Evolutionary conservation across 2,329 filamentous ascomycete species (phyloP).

Genomic region (Fusarium nurragi): DNA sequence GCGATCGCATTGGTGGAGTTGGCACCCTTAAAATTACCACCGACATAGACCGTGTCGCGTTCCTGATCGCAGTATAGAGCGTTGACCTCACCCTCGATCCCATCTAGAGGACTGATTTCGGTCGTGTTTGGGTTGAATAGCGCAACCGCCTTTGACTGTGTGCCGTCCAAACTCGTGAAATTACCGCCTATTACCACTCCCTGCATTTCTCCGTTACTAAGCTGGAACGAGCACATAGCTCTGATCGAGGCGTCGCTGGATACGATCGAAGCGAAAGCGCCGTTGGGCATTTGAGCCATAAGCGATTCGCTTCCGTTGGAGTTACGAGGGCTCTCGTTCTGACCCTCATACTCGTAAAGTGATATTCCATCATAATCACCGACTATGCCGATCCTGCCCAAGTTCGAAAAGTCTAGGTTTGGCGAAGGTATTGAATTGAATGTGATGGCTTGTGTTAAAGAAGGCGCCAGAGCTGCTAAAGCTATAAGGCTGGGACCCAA

Average conservation of each 20-base stretch:
- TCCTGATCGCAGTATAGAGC: slow-evolving; percentile 83
- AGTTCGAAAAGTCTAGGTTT: slow-evolving; percentile 78
- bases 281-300: slow-evolving; percentile 84
- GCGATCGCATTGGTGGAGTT: slow-evolving; percentile 92
- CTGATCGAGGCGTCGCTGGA: slow-evolving; percentile 85
- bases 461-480: slow-evolving; percentile 54
- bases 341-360: slow-evolving; percentile 84
- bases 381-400: slow-evolving; percentile 85
- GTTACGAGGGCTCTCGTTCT: slow-evolving; percentile 73
- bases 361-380: slow-evolving; percentile 94
- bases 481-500: slow-evolving; percentile 49
- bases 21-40: slow-evolving; percentile 81
- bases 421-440: slow-evolving; percentile 72
- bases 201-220: slow-evolving; percentile 71
- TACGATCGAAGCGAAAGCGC: slow-evolving; percentile 78
- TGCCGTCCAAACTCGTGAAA: slow-evolving; percentile 87
- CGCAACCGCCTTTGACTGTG: slow-evolving; percentile 80
- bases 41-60: slow-evolving; percentile 85
- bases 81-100: slow-evolving; percentile 83
- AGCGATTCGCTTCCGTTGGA: slow-evolving; percentile 85
- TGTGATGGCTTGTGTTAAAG: slow-evolving; percentile 60
- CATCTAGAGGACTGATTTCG: slow-evolving; percentile 76
- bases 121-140: slow-evolving; percentile 80
- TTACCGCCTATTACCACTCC: slow-evolving; percentile 91
- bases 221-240: slow-evolving; percentile 84